Conservation (phyloP, 805 yeast species). For the Lipomyces starkeyi region DNA sequence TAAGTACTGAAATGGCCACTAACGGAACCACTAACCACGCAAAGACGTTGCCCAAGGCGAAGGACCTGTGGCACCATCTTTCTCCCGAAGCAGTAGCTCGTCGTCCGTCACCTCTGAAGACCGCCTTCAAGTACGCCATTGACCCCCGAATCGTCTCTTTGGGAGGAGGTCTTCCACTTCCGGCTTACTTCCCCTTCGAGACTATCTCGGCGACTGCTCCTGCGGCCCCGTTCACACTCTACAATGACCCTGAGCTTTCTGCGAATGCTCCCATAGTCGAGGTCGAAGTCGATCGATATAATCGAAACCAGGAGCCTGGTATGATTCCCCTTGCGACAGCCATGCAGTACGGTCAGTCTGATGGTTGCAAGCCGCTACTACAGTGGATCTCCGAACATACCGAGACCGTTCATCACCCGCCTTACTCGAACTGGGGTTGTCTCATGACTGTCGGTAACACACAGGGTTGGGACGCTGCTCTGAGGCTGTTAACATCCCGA, state of each 20-base stretch:
- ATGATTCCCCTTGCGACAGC: conserved; percentile 81
- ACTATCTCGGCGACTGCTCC: conserved; percentile 71
- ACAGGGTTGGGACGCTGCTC: conserved; percentile 82
- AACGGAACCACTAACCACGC: conserved; percentile 7
- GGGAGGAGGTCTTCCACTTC: conserved; percentile 94
- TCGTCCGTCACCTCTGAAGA: conserved; percentile 78
- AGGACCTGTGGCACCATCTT: conserved; percentile 74
- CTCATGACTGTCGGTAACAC: conserved; percentile 83
- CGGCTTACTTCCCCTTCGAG: conserved; percentile 93
- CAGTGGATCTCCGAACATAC: conserved; percentile 76
- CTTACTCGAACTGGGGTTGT: conserved; percentile 73
- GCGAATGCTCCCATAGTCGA: conserved; percentile 40
- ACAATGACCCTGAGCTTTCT: conserved; percentile 53
- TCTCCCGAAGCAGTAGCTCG: conserved; percentile 82
- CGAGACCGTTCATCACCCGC: conserved; percentile 50
- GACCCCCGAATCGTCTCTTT: conserved; percentile 82
- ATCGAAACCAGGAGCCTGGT: conserved; percentile 52
- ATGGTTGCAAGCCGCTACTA: conserved; percentile 76
- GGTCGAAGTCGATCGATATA: conserved; percentile 49
- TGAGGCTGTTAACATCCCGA: conserved; percentile 73
- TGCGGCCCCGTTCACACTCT: conserved; percentile 76
- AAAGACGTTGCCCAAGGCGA: conserved; percentile 51
- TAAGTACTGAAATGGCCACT: background rate
- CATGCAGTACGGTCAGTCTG: conserved; percentile 89
- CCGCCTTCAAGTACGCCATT: conserved; percentile 76